A percentile compares a stretch with the other conserved stretches of the same genome.
phyloP scores from a whole-genome alignment of 139 green algal species.

The Chlamydomonas sp. region DNA sequence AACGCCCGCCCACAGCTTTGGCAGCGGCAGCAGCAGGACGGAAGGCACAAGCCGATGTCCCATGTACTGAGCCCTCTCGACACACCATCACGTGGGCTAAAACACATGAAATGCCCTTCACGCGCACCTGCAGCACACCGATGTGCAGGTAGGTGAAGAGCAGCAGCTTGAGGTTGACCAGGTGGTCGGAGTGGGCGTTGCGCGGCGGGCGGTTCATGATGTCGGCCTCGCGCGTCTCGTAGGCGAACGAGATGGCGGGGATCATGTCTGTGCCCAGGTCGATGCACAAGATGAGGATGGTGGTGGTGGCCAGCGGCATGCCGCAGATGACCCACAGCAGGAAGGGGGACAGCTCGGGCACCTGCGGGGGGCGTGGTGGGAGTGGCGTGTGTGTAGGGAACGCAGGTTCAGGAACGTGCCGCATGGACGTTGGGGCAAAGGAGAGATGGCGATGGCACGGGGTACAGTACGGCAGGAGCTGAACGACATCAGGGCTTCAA shows the following conservation, averaged over 20 bases:
- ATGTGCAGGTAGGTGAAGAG: slow-evolving; percentile 85
- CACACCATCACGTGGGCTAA: no score
- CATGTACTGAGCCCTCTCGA: no score
- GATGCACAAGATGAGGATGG: slow-evolving; percentile 85
- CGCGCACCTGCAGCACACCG: slow-evolving; percentile 70
- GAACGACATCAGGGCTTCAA: no score
- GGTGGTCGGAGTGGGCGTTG: slow-evolving; percentile 67
- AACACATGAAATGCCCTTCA: no score
- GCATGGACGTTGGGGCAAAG: no score
- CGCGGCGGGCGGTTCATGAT: slow-evolving; percentile 83
- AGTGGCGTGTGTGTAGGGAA: slow-evolving; percentile 83
- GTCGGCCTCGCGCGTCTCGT: slow-evolving; percentile 80
- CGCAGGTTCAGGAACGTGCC: no score
- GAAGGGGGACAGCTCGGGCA: slow-evolving; percentile 81
- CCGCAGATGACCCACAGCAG: slow-evolving; percentile 68
- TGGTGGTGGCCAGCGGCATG: slow-evolving; percentile 74
- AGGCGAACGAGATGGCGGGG: slow-evolving; percentile 88
- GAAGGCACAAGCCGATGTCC: no score
- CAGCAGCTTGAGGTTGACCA: slow-evolving; percentile 76
- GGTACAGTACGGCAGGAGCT: no score
- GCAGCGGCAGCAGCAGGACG: no score
- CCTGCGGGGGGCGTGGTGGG: slow-evolving; percentile 74
- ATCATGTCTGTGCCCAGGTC: slow-evolving; percentile 85
- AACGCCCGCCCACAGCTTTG: no score
- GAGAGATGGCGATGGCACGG: no score